Conservation (phyloP, 192 early-diverging fungal genomes). For the Rhizoclosmatium globosum region DNA sequence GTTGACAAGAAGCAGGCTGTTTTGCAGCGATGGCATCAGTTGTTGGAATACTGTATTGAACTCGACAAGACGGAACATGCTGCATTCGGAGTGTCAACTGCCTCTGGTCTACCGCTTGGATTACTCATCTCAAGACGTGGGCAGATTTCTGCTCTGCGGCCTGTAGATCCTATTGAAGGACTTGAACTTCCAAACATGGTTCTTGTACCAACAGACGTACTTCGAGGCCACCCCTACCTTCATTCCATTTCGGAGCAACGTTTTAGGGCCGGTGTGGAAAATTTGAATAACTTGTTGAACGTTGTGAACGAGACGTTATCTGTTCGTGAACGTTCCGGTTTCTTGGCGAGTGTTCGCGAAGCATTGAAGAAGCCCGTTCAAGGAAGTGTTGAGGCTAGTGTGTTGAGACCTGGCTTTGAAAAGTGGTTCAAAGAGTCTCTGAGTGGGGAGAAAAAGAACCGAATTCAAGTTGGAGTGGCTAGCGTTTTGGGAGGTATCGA, state of each 20-base stretch:
- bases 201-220: no score
- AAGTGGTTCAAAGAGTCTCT: not conserved
- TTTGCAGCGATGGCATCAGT: not conserved
- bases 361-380: not conserved
- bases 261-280: no score
- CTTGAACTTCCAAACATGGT: no score
- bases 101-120: not conserved
- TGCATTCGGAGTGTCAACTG: not conserved
- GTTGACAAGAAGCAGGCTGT: not conserved
- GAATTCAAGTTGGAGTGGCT: no score
- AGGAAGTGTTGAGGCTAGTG: not conserved
- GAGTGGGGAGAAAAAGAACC: not conserved
- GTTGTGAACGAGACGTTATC: not conserved
- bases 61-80: not conserved
- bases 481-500: no score
- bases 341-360: not conserved
- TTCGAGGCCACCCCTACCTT: no score
- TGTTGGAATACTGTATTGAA: slow-evolving; percentile 2
- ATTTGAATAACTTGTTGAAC: no score
- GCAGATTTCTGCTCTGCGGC: not conserved
- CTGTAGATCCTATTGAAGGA: not conserved
- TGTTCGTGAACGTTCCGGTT: not conserved
- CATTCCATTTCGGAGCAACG: no score
- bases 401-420: not conserved
- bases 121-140: not conserved